phyloP scores from a whole-genome alignment of 306 rosid species.

The Dalbergia cultrata region DNA sequence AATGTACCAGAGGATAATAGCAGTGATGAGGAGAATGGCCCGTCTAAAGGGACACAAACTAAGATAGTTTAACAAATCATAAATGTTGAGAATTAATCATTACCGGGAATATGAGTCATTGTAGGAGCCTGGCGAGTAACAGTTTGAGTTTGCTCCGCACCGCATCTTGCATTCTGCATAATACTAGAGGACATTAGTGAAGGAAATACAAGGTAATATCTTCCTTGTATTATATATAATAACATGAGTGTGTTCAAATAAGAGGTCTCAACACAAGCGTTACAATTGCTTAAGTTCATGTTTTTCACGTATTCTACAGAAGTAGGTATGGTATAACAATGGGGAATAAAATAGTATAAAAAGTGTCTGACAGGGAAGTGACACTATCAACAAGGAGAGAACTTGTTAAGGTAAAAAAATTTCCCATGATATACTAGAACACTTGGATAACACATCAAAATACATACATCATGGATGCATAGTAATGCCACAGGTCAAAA shows the following conservation, averaged over 20 bases:
- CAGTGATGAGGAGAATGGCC: neutral
- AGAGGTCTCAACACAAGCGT: neutral
- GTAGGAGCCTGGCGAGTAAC: conserved; percentile 91
- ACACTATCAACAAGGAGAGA: conserved; percentile 13
- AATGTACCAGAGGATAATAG: conserved; percentile 25
- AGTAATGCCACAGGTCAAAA: conserved; percentile 21
- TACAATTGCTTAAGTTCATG: neutral
- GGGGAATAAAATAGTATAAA: conserved; percentile 28
- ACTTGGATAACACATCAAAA: conserved; percentile 23
- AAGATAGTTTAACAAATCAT: conserved; percentile 11
- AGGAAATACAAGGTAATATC: neutral
- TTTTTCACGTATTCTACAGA: conserved; percentile 11
- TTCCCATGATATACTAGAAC: neutral
- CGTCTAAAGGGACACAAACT: conserved; percentile 1
- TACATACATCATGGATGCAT: neutral
- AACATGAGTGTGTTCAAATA: conserved; percentile 7
- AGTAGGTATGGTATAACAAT: conserved; percentile 9
- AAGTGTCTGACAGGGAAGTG: conserved; percentile 1
- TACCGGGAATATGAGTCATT: conserved; percentile 93
- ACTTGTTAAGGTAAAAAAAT: conserved; percentile 13
- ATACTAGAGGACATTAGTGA: conserved; percentile 22
- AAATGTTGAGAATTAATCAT: conserved; percentile 20
- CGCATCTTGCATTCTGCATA: conserved; percentile 81
- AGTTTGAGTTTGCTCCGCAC: conserved; percentile 93
- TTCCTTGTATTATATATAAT: neutral